phyloP scores from a whole-genome alignment of 768 basidiomycete species.

The Piloderma croceum region DNA sequence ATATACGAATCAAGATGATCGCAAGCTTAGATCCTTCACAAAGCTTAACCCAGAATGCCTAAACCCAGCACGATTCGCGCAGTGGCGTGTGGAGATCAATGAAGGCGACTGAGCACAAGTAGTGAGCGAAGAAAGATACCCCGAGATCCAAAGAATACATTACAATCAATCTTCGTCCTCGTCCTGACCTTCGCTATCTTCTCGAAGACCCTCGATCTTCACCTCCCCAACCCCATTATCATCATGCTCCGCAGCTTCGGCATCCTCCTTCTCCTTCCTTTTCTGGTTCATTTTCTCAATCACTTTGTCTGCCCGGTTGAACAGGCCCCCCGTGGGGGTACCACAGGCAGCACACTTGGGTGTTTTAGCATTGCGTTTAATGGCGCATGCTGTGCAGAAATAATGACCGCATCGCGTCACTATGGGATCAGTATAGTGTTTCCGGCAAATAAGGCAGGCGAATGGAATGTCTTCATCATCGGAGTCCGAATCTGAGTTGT shows the following conservation, averaged over 20 bases:
- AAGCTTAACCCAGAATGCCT: no score
- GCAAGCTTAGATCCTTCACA: no score
- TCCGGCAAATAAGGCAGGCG: conserved; percentile 95
- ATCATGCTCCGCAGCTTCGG: conserved; percentile 40
- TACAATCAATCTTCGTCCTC: conserved; percentile 25
- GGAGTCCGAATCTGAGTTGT: conserved; percentile 60
- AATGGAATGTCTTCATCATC: conserved; percentile 91
- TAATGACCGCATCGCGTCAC: conserved; percentile 97
- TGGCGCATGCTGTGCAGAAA: conserved; percentile 92
- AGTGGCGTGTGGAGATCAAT: no score
- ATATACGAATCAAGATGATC: no score
- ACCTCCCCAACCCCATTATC: conserved; percentile 36
- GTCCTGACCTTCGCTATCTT: conserved; percentile 22
- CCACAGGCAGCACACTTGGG: conserved; percentile 96
- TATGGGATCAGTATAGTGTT: conserved; percentile 91
- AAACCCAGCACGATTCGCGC: no score
- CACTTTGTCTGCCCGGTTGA: conserved; percentile 92
- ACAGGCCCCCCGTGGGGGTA: conserved; percentile 89
- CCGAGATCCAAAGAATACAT: conserved; percentile 4
- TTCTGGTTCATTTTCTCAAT: conserved; percentile 81
- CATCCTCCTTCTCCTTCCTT: conserved; percentile 48
- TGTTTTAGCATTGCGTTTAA: conserved; percentile 90
- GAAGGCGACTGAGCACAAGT: neutral
- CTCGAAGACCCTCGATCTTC: conserved; percentile 56
- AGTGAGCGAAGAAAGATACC: conserved; percentile 23